Evolutionary conservation across 1,139 yeast species (phyloP).

Genomic region (Blastobotrys apis): DNA sequence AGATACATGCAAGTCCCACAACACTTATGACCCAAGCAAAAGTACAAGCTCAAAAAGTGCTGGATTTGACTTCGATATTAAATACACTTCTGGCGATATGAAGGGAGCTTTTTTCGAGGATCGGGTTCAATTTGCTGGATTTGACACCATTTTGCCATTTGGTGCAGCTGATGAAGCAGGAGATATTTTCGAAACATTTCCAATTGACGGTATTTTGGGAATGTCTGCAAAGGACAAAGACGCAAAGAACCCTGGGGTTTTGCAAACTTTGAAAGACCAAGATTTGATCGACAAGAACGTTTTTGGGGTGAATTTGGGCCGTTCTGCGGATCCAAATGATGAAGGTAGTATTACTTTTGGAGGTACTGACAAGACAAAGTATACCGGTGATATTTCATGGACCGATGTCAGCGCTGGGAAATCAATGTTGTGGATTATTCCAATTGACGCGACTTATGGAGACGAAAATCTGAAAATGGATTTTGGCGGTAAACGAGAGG

Average conservation of each 20-base stretch:
- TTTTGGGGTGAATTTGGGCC: constrained; percentile 44
- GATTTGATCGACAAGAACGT: constrained; percentile 38
- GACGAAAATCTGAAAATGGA: constrained; percentile 35
- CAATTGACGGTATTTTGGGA: constrained; percentile 60
- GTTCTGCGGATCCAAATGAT: constrained; percentile 34
- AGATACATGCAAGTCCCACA: constrained; percentile 42
- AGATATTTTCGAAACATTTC: constrained; percentile 47
- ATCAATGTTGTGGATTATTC: constrained; percentile 52
- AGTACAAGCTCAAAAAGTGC: constrained; percentile 25
- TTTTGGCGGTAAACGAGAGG: constrained; percentile 41
- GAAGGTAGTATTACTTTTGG: constrained; percentile 48
- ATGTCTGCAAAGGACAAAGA: constrained; percentile 41
- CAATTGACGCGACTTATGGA: constrained; percentile 39
- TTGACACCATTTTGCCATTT: constrained; percentile 44
- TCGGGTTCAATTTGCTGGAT: constrained; percentile 42
- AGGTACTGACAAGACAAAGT: constrained; percentile 40
- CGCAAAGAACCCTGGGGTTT: constrained; percentile 37
- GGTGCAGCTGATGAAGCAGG: constrained; percentile 57
- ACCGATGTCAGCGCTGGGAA: constrained; percentile 40
- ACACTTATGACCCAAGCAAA: constrained; percentile 32
- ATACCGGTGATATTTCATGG: constrained; percentile 44
- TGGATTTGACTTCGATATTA: constrained; percentile 41
- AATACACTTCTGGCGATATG: constrained; percentile 55
- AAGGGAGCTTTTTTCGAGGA: constrained; percentile 46
- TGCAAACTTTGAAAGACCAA: constrained; percentile 39